Base-by-base conservation (phyloP, 306 rosid genomes). In the Mucuna pruriens region DNA sequence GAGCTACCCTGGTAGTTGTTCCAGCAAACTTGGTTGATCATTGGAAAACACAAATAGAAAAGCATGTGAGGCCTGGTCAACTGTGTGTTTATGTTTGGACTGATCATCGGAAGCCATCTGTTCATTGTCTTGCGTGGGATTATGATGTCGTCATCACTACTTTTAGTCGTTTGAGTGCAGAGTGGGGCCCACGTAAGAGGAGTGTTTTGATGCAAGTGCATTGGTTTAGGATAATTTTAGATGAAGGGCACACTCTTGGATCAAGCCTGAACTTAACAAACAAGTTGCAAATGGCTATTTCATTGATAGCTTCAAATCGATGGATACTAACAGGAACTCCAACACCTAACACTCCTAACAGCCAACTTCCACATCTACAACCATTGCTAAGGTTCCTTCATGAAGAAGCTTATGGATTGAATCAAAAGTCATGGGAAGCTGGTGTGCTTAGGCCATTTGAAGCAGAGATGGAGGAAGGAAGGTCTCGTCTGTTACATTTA, bases 291-390 rank as follows among this genome's bases (percentile, higher is more conserved):
- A 93, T 95, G 99, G 94, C 98, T 60, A 84, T 95, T 84, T 95
- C 99, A n/a, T 82, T 95, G 90, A 76, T 82, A 62, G 93, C 99
- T 83, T 87, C 98, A 67, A 95, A 89, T 86, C 95, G 98, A 66
- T 95, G 99, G 99, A 91, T 95, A 85, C 87, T 95, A 77, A 91
- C 99, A 20, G 99, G 99, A 84, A 95, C 99, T 51, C 99, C 99
- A 36, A 95, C 99, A 38, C 99, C 99, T 65, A 93, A 91, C 88
- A 91, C 97, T 52, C 99, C 98, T 74, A 95, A 89, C 82, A 95
- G 94, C 86, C 99, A 95, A 83, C 88, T 95, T 39, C 86, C 94
- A 55, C 98, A 95, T 85, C 95, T 95, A 74, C 99, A 95, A 64
- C 96, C 97, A 8, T 87, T 95, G 92, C 92, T 95, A 55, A 91